Evolutionary conservation across 495 filamentous ascomycete genomes (phyloP).

Genomic region (Platismatia glauca): DNA sequence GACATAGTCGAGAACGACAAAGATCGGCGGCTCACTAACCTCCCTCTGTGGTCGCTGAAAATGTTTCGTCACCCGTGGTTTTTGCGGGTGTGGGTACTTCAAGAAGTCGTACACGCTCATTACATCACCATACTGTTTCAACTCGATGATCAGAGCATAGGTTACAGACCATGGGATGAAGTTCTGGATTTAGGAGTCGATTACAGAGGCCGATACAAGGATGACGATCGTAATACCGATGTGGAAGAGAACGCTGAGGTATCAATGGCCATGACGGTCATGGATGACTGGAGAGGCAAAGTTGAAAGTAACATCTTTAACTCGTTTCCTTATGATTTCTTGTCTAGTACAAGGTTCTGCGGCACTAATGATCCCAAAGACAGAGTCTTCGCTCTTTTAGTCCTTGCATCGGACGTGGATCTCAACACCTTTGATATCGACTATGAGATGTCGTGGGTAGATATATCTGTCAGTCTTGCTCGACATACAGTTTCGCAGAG

Average conservation of each 20-base stretch:
- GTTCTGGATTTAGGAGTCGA: not conserved
- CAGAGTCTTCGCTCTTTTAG: not conserved
- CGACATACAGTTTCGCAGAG: not conserved
- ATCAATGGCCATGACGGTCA: not conserved
- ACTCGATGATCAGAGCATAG: not conserved
- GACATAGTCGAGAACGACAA: not conserved
- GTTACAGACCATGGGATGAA: not conserved
- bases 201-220: not conserved
- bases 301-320: not conserved
- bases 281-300: not conserved
- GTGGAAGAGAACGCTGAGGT: not conserved
- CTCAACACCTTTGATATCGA: not conserved
- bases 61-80: not conserved
- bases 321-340: not conserved
- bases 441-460: not conserved
- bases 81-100: not conserved
- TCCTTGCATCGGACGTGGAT: not conserved
- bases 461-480: not conserved
- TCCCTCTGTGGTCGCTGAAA: not conserved
- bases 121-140: not conserved
- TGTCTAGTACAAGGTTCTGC: not conserved
- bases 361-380: not conserved
- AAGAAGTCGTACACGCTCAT: not conserved
- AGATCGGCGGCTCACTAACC: not conserved
- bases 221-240: not conserved